Evolutionary conservation across 176 grass and related monocot species (phyloP), one percentile per base, ranked within the genome.

Genomic region (Guadua angustifolia): DNA sequence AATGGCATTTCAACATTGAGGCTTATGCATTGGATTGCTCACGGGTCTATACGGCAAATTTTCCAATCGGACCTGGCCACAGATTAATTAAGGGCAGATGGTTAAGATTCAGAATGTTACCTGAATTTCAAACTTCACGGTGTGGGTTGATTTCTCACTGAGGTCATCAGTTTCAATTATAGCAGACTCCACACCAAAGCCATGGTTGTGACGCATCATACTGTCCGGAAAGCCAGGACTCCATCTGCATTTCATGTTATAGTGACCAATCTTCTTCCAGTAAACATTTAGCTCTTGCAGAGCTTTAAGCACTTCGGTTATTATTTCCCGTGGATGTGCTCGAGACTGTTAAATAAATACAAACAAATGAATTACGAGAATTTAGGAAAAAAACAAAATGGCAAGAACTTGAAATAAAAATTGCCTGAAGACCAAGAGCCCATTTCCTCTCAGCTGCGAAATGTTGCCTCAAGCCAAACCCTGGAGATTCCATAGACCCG

Each of bases 231-330:
- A 84, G 56, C 73, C 49, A 70, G 88, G 92, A 79, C 80, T 87
- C 92, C 91, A 98, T 79, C 93, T 83, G 74, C 95, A 98, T 78
- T 95, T 98, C 91, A 98, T 98, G 77, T 98, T 98, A 81, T 98
- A 98, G 52, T 98, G 89, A 3, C 95, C 95, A 73, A 95, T 90
- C 85, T 93, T 98, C 63, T 98, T 98, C 95, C 95, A 98, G 71
- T 44, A 93, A 68, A 98, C 93, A 85, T 93, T 93, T 39, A 98
- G 66, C 66, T 93, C 87, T 92, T 92, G 93, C 76, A 98, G 77
- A 21, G 93, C 91, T 89, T 92, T 94, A 81, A 93, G 85, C 32
- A 94, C 91, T 83, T 95, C 95, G 33, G 79, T 92, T 83, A 98
- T 95, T 80, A 98, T 94, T 90, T 93, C 91, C 64, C 89, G 55